These are phyloP conservation scores for Yueomyces sp. DNA, from an alignment of 805 yeast species.

Conservation along the genomic window DNA sequence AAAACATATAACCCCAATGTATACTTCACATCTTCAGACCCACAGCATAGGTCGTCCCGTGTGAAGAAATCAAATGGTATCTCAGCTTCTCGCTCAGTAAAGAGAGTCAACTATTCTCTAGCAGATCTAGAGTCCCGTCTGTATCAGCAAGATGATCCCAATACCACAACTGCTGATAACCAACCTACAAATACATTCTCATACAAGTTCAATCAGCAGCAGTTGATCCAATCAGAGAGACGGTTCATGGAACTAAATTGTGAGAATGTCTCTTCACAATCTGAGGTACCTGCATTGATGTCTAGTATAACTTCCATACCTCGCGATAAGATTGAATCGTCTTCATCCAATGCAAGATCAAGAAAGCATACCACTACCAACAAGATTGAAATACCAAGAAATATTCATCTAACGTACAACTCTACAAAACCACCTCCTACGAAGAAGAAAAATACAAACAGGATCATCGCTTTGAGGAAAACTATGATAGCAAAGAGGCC, in stretches of 20 bases:
- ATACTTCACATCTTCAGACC: constrained; percentile 15
- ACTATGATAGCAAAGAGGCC: constrained; percentile 19
- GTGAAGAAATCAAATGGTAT: constrained; percentile 5
- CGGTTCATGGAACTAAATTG: constrained; percentile 23
- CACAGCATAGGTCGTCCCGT: constrained; percentile 11
- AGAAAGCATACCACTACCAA: constrained; percentile 4
- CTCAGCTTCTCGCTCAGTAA: constrained; percentile 14
- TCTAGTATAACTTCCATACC: constrained; percentile 20
- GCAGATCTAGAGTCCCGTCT: constrained; percentile 23
- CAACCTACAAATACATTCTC: constrained; percentile 5
- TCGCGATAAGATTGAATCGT: constrained; percentile 18
- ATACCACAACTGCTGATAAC: constrained; percentile 1
- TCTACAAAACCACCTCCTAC: constrained; percentile 18
- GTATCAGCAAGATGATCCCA: constrained; percentile 7
- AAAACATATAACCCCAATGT: constrained; percentile 22
- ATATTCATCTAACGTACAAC: constrained; percentile 16
- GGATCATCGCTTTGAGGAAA: constrained; percentile 20
- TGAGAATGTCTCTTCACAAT: constrained; percentile 16
- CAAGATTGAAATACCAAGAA: constrained; percentile 18
- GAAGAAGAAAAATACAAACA: constrained; percentile 20
- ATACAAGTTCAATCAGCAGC: constrained; percentile 14
- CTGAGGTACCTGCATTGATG: constrained; percentile 19
- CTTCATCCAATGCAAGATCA: not conserved
- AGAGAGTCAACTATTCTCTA: constrained; percentile 23
- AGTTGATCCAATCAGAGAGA: constrained; percentile 20